Percentiles rank a stretch among this genome's conserved stretches.
Conservation (phyloP, 805 yeast genomes). For the Candida endomychidarum region DNA sequence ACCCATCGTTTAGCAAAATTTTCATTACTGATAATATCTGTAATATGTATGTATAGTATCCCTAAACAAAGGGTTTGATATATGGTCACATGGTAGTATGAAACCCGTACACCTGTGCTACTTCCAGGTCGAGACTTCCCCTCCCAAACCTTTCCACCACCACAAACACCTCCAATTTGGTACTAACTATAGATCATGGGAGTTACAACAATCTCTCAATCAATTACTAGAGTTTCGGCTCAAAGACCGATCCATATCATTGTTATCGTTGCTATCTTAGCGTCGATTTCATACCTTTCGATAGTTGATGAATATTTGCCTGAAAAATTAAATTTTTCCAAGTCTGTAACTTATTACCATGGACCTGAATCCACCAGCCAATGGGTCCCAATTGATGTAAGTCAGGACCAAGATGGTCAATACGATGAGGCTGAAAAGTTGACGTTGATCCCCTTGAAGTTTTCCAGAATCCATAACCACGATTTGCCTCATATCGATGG, state of each 20-base stretch:
- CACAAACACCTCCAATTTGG: no score
- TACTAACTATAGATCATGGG: constrained; percentile 7
- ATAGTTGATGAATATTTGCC: constrained; percentile 67
- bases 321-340: constrained; percentile 32
- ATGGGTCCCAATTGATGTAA: constrained; percentile 55
- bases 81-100: no score
- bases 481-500: constrained; percentile 43
- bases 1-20: constrained; percentile 8
- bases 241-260: constrained; percentile 85
- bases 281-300: constrained; percentile 78
- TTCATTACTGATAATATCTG: constrained; percentile 6
- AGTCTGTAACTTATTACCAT: constrained; percentile 30
- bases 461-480: constrained; percentile 45
- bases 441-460: constrained; percentile 56
- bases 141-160: no score
- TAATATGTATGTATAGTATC: constrained; percentile 4
- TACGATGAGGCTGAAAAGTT: constrained; percentile 46
- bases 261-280: constrained; percentile 66
- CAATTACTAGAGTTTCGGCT: constrained; percentile 61
- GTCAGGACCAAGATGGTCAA: no score
- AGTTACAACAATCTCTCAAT: constrained; percentile 2
- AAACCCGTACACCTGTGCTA: no score
- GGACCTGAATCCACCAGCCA: constrained; percentile 35
- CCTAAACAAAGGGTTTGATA: no score
- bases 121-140: no score